Evolutionary conservation across 2,329 filamentous ascomycete species (phyloP), one percentile per base, ranked within the genome.

Genomic region (Colletotrichum camelliae): DNA sequence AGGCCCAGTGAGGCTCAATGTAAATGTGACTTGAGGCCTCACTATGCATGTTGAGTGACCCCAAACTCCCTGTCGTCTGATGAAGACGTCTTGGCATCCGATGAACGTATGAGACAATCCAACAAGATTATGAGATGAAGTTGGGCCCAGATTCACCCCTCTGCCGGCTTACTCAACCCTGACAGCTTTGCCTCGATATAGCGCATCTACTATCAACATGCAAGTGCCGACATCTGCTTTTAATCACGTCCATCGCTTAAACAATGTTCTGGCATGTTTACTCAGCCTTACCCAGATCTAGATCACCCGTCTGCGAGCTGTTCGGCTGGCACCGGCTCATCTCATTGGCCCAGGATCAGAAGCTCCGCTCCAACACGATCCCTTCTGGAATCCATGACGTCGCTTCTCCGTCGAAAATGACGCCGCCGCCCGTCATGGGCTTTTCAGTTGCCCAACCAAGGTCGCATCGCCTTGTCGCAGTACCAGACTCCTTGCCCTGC

Each of bases 381-480:
- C 27, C 15, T 33, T 37, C 70, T 21, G 48, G 43, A 15, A 48
- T 75, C 64, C 39, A 75, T 75, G 73, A 75, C 73, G 73, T 75
- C 73, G 73, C 13, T 16, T 65, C 57, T 31, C 64, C 48, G 64
- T 73, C 21, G 21, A 48, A 69, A 39, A 69, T 75, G 73, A 75
- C 73, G 73, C 48, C 31, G 64, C 43, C 29, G 48, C 33, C 70
- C 73, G 73, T 75, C 73, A 75, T 75, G 70, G 58, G 27, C 16
- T 29, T 48, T 52, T 31, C 39, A 21, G 39, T 52, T 31, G 8
- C n/a, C 60, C 52, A 67, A 13, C 29, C 52, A 58, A 37, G 35
- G 31, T 39, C 58, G 55, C 27, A 27, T 60, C 37, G 43, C 43
- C 43, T 52, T 52, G 43, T 24, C 43, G 43, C n/a, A 4, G 43